phyloP scores from a whole-genome alignment of 2,329 filamentous ascomycete species.

The Nigrospora osmanthi region DNA sequence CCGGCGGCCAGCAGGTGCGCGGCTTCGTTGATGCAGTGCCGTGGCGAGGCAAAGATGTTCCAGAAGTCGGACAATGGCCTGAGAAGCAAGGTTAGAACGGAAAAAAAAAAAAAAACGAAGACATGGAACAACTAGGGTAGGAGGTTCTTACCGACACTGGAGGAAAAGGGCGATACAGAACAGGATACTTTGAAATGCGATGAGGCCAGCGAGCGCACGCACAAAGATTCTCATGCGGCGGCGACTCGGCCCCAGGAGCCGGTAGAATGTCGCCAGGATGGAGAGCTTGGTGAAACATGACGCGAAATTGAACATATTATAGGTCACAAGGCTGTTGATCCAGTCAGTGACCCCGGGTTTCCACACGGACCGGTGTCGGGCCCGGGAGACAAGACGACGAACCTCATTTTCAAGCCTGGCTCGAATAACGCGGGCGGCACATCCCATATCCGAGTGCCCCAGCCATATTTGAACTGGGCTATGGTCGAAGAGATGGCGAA shows the following conservation, averaged over 20 bases:
- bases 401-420: constrained; percentile 13
- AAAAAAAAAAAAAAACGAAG: constrained; percentile 13
- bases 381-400: background rate
- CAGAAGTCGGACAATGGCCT: constrained; percentile 27
- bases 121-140: constrained; percentile 12
- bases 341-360: background rate
- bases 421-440: constrained; percentile 7
- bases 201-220: constrained; percentile 11
- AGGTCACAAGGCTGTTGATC: constrained; percentile 13
- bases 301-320: constrained; percentile 21
- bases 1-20: constrained; percentile 43
- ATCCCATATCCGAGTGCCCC: constrained; percentile 21
- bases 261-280: constrained; percentile 23
- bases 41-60: constrained; percentile 21
- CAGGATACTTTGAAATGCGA: constrained; percentile 15
- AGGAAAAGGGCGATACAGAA: constrained; percentile 23
- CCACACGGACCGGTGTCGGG: background rate
- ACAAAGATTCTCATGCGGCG: constrained; percentile 16
- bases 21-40: constrained; percentile 37
- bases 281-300: constrained; percentile 27
- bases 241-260: constrained; percentile 17
- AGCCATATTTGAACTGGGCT: constrained; percentile 12
- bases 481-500: constrained; percentile 16
- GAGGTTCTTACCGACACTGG: constrained; percentile 20
- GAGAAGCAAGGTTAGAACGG: background rate